Evolutionary conservation across 257 asterid genomes (phyloP).

Genomic region (Dorcoceras hygrometricum): DNA sequence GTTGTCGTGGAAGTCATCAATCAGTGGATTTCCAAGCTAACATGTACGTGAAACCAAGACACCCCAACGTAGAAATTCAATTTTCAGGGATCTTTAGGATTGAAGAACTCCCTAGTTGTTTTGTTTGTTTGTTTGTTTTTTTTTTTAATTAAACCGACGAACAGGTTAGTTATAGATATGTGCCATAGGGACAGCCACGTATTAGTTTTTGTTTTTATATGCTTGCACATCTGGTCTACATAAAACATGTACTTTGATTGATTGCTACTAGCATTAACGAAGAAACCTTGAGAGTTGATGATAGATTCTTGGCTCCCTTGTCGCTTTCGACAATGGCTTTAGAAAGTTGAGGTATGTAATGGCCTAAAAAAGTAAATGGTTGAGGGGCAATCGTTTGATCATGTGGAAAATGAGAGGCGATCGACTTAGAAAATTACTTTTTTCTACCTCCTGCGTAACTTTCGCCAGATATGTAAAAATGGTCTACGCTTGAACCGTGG

Average conservation of each 20-base stretch:
- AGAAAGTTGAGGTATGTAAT: conserved; percentile 60
- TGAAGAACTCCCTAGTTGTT: too few species aligned
- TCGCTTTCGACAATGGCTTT: conserved; percentile 41
- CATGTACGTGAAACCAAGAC: too few species aligned
- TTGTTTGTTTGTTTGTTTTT: too few species aligned
- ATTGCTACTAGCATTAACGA: conserved; percentile 33
- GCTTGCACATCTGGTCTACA: too few species aligned
- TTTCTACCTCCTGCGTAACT: conserved; percentile 75
- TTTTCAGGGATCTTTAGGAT: too few species aligned
- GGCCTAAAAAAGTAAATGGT: conserved; percentile 34
- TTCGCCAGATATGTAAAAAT: conserved; percentile 61
- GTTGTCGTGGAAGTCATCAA: conserved; percentile 47
- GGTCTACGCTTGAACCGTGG: conserved; percentile 50
- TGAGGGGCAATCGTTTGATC: too few species aligned
- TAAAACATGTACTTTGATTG: neutral
- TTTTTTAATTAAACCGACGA: too few species aligned
- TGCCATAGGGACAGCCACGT: too few species aligned
- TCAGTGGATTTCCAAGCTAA: conserved; percentile 54
- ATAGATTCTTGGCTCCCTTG: conserved; percentile 32
- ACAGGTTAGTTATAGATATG: too few species aligned
- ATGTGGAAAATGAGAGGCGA: neutral
- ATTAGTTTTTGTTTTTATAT: too few species aligned
- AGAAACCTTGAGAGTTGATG: conserved; percentile 59
- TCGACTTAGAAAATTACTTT: too few species aligned
- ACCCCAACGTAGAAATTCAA: too few species aligned